Evolutionary conservation across 371 early-diverging fungal genomes (phyloP).

Genomic region (Capillidium heterosporum): DNA sequence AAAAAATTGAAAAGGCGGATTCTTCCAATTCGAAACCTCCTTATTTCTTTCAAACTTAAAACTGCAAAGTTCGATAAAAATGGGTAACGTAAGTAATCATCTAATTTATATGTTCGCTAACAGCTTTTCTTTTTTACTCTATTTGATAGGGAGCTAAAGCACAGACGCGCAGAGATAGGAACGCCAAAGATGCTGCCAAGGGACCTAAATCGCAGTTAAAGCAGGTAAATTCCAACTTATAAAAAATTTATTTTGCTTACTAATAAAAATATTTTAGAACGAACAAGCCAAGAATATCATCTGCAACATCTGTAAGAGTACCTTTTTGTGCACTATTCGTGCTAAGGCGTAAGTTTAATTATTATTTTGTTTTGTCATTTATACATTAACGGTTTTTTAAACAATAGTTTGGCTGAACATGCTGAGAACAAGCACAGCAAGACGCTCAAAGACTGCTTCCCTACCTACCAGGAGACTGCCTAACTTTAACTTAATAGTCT

Average conservation of each 20-base stretch:
- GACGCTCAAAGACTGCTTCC: constrained; percentile 62
- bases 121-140: no score
- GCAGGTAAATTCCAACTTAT: constrained; percentile 22
- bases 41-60: no score
- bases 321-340: constrained; percentile 66
- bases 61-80: no score
- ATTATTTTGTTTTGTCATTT: not conserved
- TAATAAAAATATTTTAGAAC: constrained; percentile 25
- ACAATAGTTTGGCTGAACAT: constrained; percentile 38
- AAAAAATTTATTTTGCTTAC: not conserved
- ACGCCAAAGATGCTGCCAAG: constrained; percentile 29
- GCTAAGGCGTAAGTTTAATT: constrained; percentile 34
- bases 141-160: constrained; percentile 45
- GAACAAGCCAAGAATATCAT: constrained; percentile 60
- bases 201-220: constrained; percentile 57
- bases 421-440: constrained; percentile 67
- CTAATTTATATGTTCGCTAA: not conserved
- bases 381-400: no score
- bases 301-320: constrained; percentile 57
- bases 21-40: no score
- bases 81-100: constrained; percentile 7
- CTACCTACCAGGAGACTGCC: constrained; percentile 17
- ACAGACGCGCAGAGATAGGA: constrained; percentile 53
- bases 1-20: no score
- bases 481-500: not conserved